A percentile compares a stretch with the other conserved stretches of the same genome.
phyloP scores from a whole-genome alignment of 2,329 filamentous ascomycete species.

The Neopestalotiopsis clavispora region DNA sequence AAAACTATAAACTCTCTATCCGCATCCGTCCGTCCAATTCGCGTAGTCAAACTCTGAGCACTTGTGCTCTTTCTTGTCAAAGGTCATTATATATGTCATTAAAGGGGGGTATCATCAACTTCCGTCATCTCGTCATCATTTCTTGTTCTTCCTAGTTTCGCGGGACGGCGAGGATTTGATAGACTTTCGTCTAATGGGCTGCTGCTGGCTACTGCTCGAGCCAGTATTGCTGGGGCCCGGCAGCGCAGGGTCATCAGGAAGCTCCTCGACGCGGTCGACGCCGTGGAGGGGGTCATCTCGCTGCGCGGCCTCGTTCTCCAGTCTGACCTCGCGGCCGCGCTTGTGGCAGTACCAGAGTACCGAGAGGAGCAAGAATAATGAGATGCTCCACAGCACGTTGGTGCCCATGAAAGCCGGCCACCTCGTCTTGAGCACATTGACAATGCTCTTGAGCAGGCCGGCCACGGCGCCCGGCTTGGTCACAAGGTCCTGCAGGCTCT shows the following conservation, averaged over 20 bases:
- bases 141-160: background rate
- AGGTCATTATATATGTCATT: background rate
- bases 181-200: background rate
- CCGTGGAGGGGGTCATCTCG: constrained; percentile 45
- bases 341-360: constrained; percentile 99
- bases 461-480: constrained; percentile 88
- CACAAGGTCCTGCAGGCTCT: constrained; percentile 77
- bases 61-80: background rate
- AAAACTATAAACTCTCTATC: background rate
- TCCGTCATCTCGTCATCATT: constrained; percentile 6
- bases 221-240: constrained; percentile 30
- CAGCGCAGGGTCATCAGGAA: constrained; percentile 52
- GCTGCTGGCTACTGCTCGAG: background rate
- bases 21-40: background rate
- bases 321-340: constrained; percentile 82
- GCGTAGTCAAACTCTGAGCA: background rate
- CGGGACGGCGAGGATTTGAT: background rate
- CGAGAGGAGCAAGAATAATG: constrained; percentile 86
- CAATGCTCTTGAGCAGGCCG: constrained; percentile 84
- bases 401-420: constrained; percentile 93
- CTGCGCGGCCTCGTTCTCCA: constrained; percentile 62
- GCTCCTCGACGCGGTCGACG: constrained; percentile 51
- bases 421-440: constrained; percentile 82
- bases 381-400: constrained; percentile 89
- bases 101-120: constrained; percentile 17